Conservation (phyloP, 78 protist genomes). For the Dictyostelium firmibasis region DNA sequence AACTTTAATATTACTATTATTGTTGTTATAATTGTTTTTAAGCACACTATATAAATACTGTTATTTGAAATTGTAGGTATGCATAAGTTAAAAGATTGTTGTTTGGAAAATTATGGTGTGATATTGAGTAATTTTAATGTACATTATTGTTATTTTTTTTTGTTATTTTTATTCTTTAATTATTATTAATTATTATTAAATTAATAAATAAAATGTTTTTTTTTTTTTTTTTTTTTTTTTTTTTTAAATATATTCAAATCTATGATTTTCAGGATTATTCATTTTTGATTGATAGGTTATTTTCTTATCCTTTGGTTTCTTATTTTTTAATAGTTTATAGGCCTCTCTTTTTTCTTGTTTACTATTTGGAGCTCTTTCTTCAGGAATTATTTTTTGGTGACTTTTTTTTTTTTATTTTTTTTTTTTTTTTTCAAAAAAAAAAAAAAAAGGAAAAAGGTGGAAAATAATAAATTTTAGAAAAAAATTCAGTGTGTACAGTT, state of each 20-base stretch:
- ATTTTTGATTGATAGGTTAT: slow-evolving; percentile 26
- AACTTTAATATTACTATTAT: too few species aligned
- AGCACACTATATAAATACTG: not conserved
- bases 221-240: not conserved
- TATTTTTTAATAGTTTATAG: slow-evolving; percentile 41
- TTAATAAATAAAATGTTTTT: not conserved
- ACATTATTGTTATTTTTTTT: not conserved
- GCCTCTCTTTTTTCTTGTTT: slow-evolving; percentile 25
- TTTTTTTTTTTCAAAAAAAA: not conserved
- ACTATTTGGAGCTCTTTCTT: not conserved
- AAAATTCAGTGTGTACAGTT: not conserved
- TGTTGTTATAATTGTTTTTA: too few species aligned
- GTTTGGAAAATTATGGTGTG: not conserved
- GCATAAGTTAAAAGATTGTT: not conserved
- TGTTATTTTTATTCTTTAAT: not conserved
- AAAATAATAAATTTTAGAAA: not conserved
- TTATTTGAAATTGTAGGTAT: not conserved
- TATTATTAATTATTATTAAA: not conserved
- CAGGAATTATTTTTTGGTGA: not conserved
- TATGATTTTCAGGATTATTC: slow-evolving; percentile 1
- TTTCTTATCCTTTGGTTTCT: slow-evolving; percentile 61
- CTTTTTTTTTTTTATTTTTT: not conserved
- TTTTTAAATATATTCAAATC: not conserved
- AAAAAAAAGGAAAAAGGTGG: too few species aligned
- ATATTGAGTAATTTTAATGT: not conserved